Conservation (phyloP, 345 rosid genomes). For the Passiflora organensis region DNA sequence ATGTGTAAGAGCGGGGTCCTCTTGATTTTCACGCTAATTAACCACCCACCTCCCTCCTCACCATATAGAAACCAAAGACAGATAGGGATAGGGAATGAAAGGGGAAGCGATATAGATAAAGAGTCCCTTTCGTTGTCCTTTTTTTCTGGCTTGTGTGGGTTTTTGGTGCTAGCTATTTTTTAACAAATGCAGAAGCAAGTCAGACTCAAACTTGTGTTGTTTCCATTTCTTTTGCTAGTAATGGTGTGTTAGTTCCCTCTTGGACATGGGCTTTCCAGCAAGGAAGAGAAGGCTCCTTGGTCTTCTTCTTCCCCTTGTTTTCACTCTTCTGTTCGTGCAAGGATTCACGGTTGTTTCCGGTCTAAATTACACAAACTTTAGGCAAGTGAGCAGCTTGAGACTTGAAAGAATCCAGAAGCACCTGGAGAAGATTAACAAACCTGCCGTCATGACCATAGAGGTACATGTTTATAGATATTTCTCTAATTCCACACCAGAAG, state of each 20-base stretch:
- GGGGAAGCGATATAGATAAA: slow-evolving; percentile 2
- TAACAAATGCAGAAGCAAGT: slow-evolving; percentile 8
- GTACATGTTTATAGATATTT: slow-evolving; percentile 5
- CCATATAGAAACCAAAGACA: slow-evolving; percentile 29
- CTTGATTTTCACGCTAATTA: slow-evolving; percentile 29
- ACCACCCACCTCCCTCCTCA: slow-evolving; percentile 52
- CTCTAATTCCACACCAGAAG: no score
- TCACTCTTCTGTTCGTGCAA: not conserved
- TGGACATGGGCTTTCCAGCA: slow-evolving; percentile 26
- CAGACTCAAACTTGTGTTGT: slow-evolving; percentile 9
- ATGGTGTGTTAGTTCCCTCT: slow-evolving; percentile 25
- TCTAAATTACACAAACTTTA: slow-evolving; percentile 44
- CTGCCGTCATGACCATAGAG: slow-evolving; percentile 24
- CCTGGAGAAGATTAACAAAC: slow-evolving; percentile 27
- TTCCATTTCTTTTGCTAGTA: slow-evolving; percentile 15
- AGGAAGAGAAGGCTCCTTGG: slow-evolving; percentile 17
- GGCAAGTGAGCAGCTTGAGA: slow-evolving; percentile 69
- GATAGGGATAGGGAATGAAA: slow-evolving; percentile 18
- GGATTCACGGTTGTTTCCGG: slow-evolving; percentile 22
- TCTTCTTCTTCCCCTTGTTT: slow-evolving; percentile 13
- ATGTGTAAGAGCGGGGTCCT: slow-evolving; percentile 23
- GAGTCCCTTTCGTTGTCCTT: slow-evolving; percentile 26
- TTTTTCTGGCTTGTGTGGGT: slow-evolving; percentile 21
- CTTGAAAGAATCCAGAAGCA: slow-evolving; percentile 44
- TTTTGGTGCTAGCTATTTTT: slow-evolving; percentile 16